Conservation (phyloP, 2,329 filamentous ascomycete genomes). For the Phialophora verrucosa region DNA sequence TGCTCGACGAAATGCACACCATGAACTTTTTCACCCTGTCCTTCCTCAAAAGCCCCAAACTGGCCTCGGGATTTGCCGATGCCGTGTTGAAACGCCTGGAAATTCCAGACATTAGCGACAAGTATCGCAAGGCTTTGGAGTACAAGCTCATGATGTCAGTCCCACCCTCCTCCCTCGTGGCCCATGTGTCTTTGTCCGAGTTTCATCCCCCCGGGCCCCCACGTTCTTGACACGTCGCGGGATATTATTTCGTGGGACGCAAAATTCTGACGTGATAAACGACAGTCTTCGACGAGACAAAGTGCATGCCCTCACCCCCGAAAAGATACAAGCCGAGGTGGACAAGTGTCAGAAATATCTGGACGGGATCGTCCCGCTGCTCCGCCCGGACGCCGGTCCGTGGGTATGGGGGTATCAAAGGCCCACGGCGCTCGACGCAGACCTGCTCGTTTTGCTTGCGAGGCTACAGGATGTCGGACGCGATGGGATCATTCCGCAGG, state of each 20-base stretch:
- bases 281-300: conserved; percentile 14
- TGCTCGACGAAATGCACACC: conserved; percentile 15
- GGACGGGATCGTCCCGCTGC: conserved; percentile 6
- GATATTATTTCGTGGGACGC: background rate
- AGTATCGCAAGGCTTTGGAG: conserved; percentile 20
- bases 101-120: conserved; percentile 5
- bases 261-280: conserved; percentile 5
- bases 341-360: background rate
- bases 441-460: conserved; percentile 17
- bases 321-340: conserved; percentile 3
- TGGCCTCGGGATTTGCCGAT: conserved; percentile 15
- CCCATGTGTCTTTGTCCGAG: conserved; percentile 1
- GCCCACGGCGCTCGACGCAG: conserved; percentile 19
- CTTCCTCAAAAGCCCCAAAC: conserved; percentile 13
- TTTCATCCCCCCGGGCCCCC: background rate
- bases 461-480: conserved; percentile 17
- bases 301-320: conserved; percentile 4
- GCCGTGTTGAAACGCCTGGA: conserved; percentile 7
- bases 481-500: conserved; percentile 8
- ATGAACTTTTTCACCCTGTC: conserved; percentile 26
- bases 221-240: background rate
- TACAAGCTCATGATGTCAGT: conserved; percentile 23
- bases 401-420: conserved; percentile 9
- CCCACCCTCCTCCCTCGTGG: background rate
- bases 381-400: conserved; percentile 10